A percentile compares a stretch with the other conserved stretches of the same genome.
phyloP scores from a whole-genome alignment of 768 basidiomycete species.

The Lyophyllum atratum region DNA sequence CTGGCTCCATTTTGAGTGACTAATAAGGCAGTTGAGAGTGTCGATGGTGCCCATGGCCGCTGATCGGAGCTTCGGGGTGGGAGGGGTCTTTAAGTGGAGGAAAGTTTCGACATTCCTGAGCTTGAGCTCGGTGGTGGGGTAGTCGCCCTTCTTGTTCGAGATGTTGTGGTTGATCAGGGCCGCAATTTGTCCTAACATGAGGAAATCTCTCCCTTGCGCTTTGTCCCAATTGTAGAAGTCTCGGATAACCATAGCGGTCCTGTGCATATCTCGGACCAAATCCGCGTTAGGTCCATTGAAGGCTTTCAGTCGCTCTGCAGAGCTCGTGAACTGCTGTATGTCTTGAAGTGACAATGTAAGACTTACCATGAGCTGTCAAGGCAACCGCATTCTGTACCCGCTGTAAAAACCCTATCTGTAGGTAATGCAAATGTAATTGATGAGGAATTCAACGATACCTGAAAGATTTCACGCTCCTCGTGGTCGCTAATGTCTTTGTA shows the following conservation, averaged over 20 bases:
- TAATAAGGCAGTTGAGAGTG: slow-evolving; percentile 9
- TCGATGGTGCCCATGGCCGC: slow-evolving; percentile 13
- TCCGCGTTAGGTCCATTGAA: slow-evolving; percentile 47
- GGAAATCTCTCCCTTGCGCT: slow-evolving; percentile 48
- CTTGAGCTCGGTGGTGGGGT: slow-evolving; percentile 20
- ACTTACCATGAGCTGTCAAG: slow-evolving; percentile 48
- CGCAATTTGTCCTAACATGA: slow-evolving; percentile 40
- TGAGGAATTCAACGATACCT: slow-evolving; percentile 32
- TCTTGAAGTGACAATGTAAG: neutral
- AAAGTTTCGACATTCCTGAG: slow-evolving; percentile 25
- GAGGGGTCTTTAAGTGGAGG: slow-evolving; percentile 11
- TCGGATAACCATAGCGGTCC: slow-evolving; percentile 34
- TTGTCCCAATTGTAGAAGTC: slow-evolving; percentile 42
- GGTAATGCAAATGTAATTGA: neutral
- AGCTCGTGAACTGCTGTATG: neutral
- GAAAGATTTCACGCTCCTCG: slow-evolving; percentile 70
- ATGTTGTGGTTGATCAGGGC: slow-evolving; percentile 20
- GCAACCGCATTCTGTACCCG: slow-evolving; percentile 55
- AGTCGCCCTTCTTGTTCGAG: slow-evolving; percentile 3
- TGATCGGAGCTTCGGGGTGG: neutral
- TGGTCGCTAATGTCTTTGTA: slow-evolving; percentile 48
- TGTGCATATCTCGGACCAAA: slow-evolving; percentile 42
- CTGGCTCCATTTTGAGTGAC: slow-evolving; percentile 9
- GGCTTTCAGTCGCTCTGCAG: slow-evolving; percentile 50
- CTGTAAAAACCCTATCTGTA: slow-evolving; percentile 22